Evolutionary conservation across 163 green algal species (phyloP).

Genomic region (Scenedesmus sp.): DNA sequence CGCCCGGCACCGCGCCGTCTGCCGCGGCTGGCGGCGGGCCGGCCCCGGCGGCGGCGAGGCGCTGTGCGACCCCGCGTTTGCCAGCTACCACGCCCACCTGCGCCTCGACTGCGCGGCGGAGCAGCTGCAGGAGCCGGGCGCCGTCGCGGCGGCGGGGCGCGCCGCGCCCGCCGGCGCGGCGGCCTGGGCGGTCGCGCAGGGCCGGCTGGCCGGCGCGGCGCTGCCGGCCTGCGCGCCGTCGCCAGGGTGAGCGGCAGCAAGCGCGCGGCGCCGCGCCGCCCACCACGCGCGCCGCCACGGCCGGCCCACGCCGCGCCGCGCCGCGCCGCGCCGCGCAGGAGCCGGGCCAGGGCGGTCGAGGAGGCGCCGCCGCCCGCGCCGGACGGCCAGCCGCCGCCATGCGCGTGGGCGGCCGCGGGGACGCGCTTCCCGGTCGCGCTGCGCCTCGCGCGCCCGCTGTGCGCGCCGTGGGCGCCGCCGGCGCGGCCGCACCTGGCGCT

Average conservation of each 20-base stretch:
- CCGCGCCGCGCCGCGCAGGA: too few species aligned
- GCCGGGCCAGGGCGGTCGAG: constrained; percentile 19
- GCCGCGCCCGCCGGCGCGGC: not conserved
- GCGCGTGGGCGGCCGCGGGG: constrained; percentile 19
- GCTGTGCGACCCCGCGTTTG: constrained; percentile 44
- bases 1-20: not conserved
- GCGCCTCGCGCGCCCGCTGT: constrained; percentile 18
- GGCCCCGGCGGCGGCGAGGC: too few species aligned
- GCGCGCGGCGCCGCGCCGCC: too few species aligned
- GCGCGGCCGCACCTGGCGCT: constrained; percentile 10
- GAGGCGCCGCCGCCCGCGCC: not conserved
- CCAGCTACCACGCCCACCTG: constrained; percentile 34
- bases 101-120: constrained; percentile 28
- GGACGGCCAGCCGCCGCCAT: constrained; percentile 13
- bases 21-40: too few species aligned
- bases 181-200: constrained; percentile 5
- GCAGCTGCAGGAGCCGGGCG: constrained; percentile 38
- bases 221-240: constrained; percentile 7
- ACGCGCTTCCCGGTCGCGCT: constrained; percentile 13
- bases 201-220: not conserved
- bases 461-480: constrained; percentile 31
- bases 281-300: too few species aligned
- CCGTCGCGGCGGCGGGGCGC: not conserved
- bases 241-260: constrained; percentile 7
- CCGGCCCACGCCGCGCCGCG: too few species aligned